Evolutionary conservation across 2,329 filamentous ascomycete species (phyloP).

Genomic region (Tolypocladium ovalisporum): DNA sequence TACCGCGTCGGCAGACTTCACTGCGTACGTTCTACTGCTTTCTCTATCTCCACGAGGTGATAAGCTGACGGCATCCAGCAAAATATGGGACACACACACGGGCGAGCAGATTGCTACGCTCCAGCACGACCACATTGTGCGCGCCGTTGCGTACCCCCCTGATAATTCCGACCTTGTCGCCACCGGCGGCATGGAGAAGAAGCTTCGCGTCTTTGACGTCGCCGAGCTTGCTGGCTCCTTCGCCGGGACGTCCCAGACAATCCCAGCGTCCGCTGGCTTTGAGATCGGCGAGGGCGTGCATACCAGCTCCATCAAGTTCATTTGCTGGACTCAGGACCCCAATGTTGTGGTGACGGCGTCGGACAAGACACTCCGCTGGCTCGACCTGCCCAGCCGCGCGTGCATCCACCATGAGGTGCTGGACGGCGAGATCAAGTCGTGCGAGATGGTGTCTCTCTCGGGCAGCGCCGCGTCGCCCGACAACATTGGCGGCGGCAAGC

Average conservation of each 20-base stretch:
- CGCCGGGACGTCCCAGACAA: constrained; percentile 29
- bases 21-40: constrained; percentile 49
- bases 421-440: constrained; percentile 80
- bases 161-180: constrained; percentile 76
- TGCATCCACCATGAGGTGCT: constrained; percentile 68
- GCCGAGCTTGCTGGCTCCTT: constrained; percentile 40
- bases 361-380: constrained; percentile 90
- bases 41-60: no score
- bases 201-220: constrained; percentile 86
- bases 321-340: constrained; percentile 84
- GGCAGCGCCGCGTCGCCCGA: constrained; percentile 44
- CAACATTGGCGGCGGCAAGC: constrained; percentile 56
- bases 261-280: constrained; percentile 55
- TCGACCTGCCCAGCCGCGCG: constrained; percentile 68
- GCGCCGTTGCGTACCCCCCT: constrained; percentile 80
- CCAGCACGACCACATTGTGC: constrained; percentile 89
- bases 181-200: constrained; percentile 93
- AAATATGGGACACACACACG: constrained; percentile 94
- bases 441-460: constrained; percentile 70
- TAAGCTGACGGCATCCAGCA: constrained; percentile 41
- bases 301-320: constrained; percentile 83
- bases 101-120: constrained; percentile 82
- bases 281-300: constrained; percentile 84
- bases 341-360: constrained; percentile 86
- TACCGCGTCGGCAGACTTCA: constrained; percentile 93